Percentiles rank a stretch among this genome's conserved stretches.
These are phyloP conservation scores for Nitzschia sp. DNA, from an alignment of 108 stramenopile genomes.

Conservation along the genomic window DNA sequence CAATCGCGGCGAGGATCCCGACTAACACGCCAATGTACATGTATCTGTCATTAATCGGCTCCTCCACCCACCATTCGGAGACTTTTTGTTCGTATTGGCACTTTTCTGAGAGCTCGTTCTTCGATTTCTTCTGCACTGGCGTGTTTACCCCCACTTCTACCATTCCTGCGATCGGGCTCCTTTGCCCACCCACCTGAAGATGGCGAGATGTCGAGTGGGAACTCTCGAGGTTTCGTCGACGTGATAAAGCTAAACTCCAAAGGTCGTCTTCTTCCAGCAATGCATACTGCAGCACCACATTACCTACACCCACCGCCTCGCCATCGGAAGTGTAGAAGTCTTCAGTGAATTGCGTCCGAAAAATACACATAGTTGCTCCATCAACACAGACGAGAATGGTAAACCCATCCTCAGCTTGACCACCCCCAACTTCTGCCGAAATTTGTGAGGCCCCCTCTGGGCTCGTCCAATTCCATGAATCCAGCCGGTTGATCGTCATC, in stretches of 20 bases:
- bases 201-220: background rate
- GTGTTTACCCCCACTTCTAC: background rate
- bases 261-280: background rate
- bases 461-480: slow-evolving; percentile 9
- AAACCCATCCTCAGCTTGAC: background rate
- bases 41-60: background rate
- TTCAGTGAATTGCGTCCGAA: slow-evolving; percentile 7
- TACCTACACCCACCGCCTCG: background rate
- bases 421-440: background rate
- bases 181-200: background rate
- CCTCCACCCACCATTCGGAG: slow-evolving; percentile 3
- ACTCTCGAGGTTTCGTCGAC: background rate
- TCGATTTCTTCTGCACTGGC: background rate
- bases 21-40: slow-evolving; percentile 1
- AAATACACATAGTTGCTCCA: slow-evolving; percentile 16
- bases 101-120: background rate
- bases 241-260: background rate
- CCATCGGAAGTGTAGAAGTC: slow-evolving; percentile 3
- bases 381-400: slow-evolving; percentile 16
- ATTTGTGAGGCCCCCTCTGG: background rate
- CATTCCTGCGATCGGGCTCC: background rate
- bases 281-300: slow-evolving; percentile 19
- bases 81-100: slow-evolving; percentile 1
- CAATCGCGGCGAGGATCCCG: background rate
- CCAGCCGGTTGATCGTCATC: slow-evolving; percentile 4